These are phyloP conservation scores for Carpinus viminea DNA, from an alignment of 306 rosid genomes.

Conservation along the genomic window DNA sequence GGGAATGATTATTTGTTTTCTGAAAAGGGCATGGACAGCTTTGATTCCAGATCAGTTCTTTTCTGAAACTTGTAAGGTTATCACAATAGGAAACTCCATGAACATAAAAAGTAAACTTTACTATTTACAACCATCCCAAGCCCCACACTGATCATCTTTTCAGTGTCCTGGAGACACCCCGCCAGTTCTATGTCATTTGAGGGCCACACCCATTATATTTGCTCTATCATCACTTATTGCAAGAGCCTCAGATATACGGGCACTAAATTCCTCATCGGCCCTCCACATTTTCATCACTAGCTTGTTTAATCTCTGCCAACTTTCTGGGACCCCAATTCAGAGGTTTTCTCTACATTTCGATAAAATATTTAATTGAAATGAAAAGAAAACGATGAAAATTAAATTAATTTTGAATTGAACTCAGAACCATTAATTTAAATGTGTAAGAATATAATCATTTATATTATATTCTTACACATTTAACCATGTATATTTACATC, in stretches of 20 bases:
- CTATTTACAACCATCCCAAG: not conserved
- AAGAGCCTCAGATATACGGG: not conserved
- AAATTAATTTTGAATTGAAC: too few relatives aligned
- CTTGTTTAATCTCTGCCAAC: constrained; percentile 1
- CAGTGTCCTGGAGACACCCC: constrained; percentile 14
- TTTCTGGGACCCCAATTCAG: not conserved
- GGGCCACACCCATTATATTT: constrained; percentile 5
- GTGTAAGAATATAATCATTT: too few relatives aligned
- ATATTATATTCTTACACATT: not conserved
- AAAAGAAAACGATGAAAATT: too few relatives aligned
- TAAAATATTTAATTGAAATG: too few relatives aligned
- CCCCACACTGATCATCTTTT: constrained; percentile 1
- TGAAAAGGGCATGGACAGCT: not conserved
- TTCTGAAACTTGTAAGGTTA: not conserved
- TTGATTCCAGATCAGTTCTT: not conserved
- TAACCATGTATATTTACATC: not conserved
- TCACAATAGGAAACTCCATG: not conserved
- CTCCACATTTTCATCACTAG: not conserved
- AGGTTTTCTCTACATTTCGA: too few relatives aligned
- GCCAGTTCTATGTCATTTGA: not conserved
- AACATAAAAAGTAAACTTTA: not conserved
- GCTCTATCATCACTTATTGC: not conserved
- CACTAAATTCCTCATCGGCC: not conserved
- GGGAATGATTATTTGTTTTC: not conserved
- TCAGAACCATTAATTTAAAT: too few relatives aligned